phyloP scores from a whole-genome alignment of 163 green algal species.

The Scenedesmus sp. region DNA sequence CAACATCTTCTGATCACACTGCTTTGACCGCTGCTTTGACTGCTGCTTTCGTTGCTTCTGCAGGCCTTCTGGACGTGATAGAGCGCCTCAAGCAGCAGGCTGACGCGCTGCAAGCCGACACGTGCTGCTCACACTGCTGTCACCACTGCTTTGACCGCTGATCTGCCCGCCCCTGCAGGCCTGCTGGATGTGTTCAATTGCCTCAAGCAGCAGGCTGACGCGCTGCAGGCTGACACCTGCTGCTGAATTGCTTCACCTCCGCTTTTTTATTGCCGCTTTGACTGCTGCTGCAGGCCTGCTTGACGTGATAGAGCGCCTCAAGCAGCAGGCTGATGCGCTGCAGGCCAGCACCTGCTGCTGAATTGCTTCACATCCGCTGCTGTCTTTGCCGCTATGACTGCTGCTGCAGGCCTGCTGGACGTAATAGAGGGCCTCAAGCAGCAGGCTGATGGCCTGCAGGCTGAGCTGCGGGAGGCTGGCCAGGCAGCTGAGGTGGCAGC shows the following conservation, averaged over 20 bases:
- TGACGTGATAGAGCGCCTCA: background rate
- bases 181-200: conserved; percentile 14
- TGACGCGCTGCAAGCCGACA: conserved; percentile 1
- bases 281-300: conserved; percentile 12
- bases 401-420: conserved; percentile 1
- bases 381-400: background rate
- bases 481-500: conserved; percentile 28
- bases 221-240: background rate
- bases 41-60: background rate
- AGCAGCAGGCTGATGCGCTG: conserved; percentile 5
- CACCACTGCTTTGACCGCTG: too few relatives aligned
- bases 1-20: too few relatives aligned
- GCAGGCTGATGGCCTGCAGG: conserved; percentile 19
- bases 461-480: conserved; percentile 1
- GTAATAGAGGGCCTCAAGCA: conserved; percentile 30
- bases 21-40: too few relatives aligned
- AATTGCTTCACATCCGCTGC: too few relatives aligned
- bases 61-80: background rate
- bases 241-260: too few relatives aligned
- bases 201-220: background rate
- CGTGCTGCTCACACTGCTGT: too few relatives aligned
- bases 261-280: background rate
- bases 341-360: background rate
- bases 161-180: background rate
- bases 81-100: conserved; percentile 7